Conservation (phyloP, 2,329 filamentous ascomycete genomes). For the Scytalidium sp. region DNA sequence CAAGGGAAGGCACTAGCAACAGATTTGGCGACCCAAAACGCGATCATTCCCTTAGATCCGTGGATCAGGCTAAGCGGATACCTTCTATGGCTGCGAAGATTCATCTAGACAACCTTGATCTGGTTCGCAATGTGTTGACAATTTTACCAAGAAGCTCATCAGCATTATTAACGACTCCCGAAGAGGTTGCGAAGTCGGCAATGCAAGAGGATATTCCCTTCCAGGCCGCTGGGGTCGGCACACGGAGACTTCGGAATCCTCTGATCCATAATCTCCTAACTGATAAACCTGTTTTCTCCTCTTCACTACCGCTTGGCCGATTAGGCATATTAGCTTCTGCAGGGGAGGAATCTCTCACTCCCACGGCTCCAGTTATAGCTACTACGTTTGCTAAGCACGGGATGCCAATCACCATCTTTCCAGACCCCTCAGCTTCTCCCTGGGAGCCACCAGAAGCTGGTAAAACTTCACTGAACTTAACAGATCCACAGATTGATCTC, state of each 20-base stretch:
- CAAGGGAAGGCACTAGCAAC: no score
- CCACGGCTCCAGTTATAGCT: constrained; percentile 35
- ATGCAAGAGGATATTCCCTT: constrained; percentile 33
- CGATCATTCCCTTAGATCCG: not conserved
- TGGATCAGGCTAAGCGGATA: not conserved
- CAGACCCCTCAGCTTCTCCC: constrained; percentile 59
- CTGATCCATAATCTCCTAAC: constrained; percentile 95
- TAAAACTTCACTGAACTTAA: constrained; percentile 62
- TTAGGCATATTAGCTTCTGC: constrained; percentile 34
- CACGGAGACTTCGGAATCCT: constrained; percentile 66
- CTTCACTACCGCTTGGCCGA: constrained; percentile 76
- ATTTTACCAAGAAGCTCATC: constrained; percentile 83
- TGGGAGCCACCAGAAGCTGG: constrained; percentile 68
- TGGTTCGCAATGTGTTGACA: constrained; percentile 68
- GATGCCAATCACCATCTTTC: constrained; percentile 83
- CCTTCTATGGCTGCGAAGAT: constrained; percentile 29
- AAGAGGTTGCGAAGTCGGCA: constrained; percentile 63
- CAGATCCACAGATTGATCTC: constrained; percentile 79
- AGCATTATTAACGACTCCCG: constrained; percentile 81
- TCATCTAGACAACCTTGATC: constrained; percentile 69
- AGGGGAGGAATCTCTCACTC: constrained; percentile 20
- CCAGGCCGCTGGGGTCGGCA: constrained; percentile 39
- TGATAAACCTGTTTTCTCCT: constrained; percentile 89
- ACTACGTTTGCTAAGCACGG: constrained; percentile 89
- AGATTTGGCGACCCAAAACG: constrained; percentile 7